Evolutionary conservation across 2,329 filamentous ascomycete genomes (phyloP).

Genomic region (Exutisphaerella laricina): DNA sequence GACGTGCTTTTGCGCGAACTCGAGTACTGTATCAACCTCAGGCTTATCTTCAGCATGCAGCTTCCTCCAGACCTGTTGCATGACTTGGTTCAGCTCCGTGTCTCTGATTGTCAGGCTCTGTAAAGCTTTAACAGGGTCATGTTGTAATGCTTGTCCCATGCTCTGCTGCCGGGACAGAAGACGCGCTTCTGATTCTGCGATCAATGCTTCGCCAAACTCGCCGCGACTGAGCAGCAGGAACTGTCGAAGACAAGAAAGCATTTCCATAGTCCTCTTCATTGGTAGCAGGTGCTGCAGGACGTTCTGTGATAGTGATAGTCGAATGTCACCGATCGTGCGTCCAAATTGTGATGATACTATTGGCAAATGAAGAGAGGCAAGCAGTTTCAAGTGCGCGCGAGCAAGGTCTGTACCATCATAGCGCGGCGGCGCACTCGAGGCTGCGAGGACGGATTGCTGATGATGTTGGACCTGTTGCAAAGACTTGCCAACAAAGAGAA

Average conservation of each 20-base stretch:
- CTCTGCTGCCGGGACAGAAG: conserved; percentile 66
- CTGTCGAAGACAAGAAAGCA: conserved; percentile 70
- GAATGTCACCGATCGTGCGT: conserved; percentile 66
- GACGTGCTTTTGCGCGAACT: conserved; percentile 73
- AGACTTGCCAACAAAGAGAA: conserved; percentile 86
- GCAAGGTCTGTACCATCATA: conserved; percentile 52
- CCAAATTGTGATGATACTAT: conserved; percentile 67
- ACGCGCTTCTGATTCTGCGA: conserved; percentile 76
- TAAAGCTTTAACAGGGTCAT: conserved; percentile 48
- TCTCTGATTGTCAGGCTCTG: conserved; percentile 71
- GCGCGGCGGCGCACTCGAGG: neutral
- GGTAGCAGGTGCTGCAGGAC: conserved; percentile 78
- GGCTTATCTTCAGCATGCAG: conserved; percentile 77
- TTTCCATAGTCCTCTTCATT: conserved; percentile 66
- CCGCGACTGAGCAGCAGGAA: conserved; percentile 84
- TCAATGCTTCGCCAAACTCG: conserved; percentile 84
- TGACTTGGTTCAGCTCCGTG: conserved; percentile 71
- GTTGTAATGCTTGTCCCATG: conserved; percentile 49
- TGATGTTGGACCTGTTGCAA: conserved; percentile 68
- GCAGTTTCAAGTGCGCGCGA: conserved; percentile 61
- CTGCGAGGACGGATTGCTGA: conserved; percentile 11
- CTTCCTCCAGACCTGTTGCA: conserved; percentile 72
- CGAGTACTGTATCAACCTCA: conserved; percentile 64
- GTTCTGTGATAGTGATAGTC: conserved; percentile 75
- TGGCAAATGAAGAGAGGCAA: conserved; percentile 66